Evolutionary conservation across 164 flowering plant genomes (phyloP), one percentile per base, ranked within the genome.

Genomic region (Hamamelis virginiana): DNA sequence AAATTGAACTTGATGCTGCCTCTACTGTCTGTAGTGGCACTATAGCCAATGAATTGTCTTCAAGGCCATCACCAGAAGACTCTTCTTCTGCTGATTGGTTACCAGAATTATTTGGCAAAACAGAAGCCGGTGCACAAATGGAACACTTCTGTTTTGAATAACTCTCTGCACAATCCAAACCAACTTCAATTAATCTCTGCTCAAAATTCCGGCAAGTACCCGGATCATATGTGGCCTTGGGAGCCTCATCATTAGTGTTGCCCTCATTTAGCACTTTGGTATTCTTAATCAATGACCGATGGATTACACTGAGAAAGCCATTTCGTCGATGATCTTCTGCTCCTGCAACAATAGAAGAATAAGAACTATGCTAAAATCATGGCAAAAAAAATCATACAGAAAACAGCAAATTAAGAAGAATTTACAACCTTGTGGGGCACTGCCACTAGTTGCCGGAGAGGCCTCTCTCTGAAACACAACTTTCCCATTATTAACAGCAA

Each of bases 401-500:
- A 12, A 69, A 59, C 25, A 18, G 12, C 11, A 59, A 60, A 1
- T 2, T n/a, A 14, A 50, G 50, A 61, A 25, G 8, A 9, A 21
- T 26, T 13, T 5, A 12, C 50, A 67, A 85, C 87, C 87, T 79
- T 74, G 62, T 33, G 75, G 52, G 9, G n/a, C n/a, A n/a, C 26
- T 67, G 57, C 6, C 41, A 18, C 22, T 23, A 15, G 53, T 45
- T 9, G 28, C 23, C 26, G 75, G 45, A 47, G 70, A 58, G 18
- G 79, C 74, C 44, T 86, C 88, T 76, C 85, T 80, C 58, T 85
- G 89, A 67, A 80, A 96, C 57, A 86, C 83, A 59, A 91, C 71
- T 80, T 91, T 96, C 23, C 99, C 98, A 84, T 93, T 89, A 73
- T 81, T 77, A 67, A 90, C 92, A 43, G 97, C 96, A 64, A 91